A percentile compares a stretch with the other conserved stretches of the same genome.
Evolutionary conservation across 2,329 filamentous ascomycete species (phyloP).

Genomic region (Apiospora kogelbergensis): DNA sequence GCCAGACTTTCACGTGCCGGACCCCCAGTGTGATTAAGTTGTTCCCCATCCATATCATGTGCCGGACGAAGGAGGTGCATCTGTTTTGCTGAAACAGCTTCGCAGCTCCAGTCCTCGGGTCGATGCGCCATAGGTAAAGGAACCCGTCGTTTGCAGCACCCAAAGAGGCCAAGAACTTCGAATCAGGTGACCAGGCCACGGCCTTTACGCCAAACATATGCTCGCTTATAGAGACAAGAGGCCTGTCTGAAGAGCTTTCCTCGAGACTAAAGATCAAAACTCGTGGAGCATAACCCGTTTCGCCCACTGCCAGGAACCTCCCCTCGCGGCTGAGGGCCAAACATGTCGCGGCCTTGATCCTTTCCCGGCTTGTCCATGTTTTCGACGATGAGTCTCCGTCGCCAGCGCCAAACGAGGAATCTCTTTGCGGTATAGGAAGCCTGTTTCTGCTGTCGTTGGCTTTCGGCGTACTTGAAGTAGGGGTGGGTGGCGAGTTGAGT

Average conservation of each 20-base stretch:
- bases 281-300: constrained; percentile 90
- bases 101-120: constrained; percentile 76
- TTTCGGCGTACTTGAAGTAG: constrained; percentile 58
- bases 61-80: constrained; percentile 82
- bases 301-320: constrained; percentile 84
- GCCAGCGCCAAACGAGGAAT: constrained; percentile 43
- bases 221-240: constrained; percentile 82
- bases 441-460: constrained; percentile 64
- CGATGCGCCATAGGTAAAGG: constrained; percentile 86
- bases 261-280: constrained; percentile 87
- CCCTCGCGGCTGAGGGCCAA: constrained; percentile 86
- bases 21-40: constrained; percentile 84
- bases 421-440: constrained; percentile 45
- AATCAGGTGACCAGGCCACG: constrained; percentile 86
- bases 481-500: constrained; percentile 49
- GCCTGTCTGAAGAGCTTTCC: constrained; percentile 76
- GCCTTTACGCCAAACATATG: constrained; percentile 88
- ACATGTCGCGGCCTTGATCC: constrained; percentile 92
- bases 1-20: constrained; percentile 92
- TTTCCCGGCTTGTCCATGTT: constrained; percentile 85
- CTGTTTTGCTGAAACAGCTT: constrained; percentile 83
- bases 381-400: constrained; percentile 68
- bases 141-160: constrained; percentile 92
- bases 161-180: constrained; percentile 82
- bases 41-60: constrained; percentile 88